A percentile compares a stretch with the other conserved stretches of the same genome.
phyloP scores from a whole-genome alignment of 345 rosid genomes.

The Eucalyptus leucophloia region DNA sequence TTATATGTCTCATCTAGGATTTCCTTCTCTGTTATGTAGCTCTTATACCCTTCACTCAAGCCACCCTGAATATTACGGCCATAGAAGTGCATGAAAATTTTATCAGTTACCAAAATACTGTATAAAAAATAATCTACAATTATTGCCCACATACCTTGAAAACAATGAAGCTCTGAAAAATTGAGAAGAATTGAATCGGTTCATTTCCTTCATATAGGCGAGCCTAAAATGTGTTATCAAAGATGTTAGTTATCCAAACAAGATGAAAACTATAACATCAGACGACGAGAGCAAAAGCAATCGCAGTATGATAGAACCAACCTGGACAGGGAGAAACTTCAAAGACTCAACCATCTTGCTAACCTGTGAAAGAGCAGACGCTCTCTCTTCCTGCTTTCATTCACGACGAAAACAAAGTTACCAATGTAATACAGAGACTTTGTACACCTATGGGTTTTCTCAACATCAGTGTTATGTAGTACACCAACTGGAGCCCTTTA shows the following conservation, averaged over 20 bases:
- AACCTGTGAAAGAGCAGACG: constrained; percentile 66
- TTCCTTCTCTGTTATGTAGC: constrained; percentile 56
- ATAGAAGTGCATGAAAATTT: neutral
- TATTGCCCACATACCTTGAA: constrained; percentile 47
- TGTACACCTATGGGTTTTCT: neutral
- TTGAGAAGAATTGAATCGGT: constrained; percentile 77
- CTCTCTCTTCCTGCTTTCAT: constrained; percentile 63
- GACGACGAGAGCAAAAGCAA: neutral
- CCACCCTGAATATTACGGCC: constrained; percentile 62
- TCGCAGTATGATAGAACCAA: constrained; percentile 7
- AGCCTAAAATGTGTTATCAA: constrained; percentile 37
- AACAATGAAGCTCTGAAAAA: constrained; percentile 82
- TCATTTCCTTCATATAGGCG: constrained; percentile 88
- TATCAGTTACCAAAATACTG: neutral
- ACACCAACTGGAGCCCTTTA: neutral
- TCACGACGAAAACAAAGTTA: neutral
- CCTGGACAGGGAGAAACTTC: constrained; percentile 81
- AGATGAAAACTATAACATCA: neutral
- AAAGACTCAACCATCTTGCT: constrained; percentile 83
- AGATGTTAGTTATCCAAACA: neutral
- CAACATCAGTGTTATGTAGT: neutral
- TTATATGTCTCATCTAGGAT: constrained; percentile 68
- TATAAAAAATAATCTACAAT: neutral
- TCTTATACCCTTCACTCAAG: constrained; percentile 76
- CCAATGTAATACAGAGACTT: neutral